Evolutionary conservation across 768 basidiomycete species (phyloP).

Genomic region (Sarcomyxa edulis): DNA sequence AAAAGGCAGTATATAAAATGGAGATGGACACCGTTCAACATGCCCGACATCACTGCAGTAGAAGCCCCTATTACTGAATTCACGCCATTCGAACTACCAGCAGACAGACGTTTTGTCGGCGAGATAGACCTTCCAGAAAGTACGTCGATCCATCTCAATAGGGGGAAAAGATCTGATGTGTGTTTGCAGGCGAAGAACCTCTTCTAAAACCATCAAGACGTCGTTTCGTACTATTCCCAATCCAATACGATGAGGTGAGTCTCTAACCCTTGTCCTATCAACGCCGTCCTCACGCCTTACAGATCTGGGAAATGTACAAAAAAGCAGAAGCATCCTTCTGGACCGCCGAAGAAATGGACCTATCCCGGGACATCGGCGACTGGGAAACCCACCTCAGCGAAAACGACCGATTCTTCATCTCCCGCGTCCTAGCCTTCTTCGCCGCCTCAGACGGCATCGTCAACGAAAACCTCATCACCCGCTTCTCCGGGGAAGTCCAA

Average conservation of each 20-base stretch:
- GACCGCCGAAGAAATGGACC: conserved; percentile 91
- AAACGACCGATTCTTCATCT: conserved; percentile 85
- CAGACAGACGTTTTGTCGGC: conserved; percentile 49
- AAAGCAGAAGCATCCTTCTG: conserved; percentile 92
- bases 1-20: too few species aligned
- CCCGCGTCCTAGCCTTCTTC: conserved; percentile 93
- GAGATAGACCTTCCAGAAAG: conserved; percentile 50
- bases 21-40: too few species aligned
- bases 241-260: conserved; percentile 84
- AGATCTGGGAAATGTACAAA: conserved; percentile 98
- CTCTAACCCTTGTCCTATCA: not conserved
- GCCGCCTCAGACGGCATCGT: conserved; percentile 95
- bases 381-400: conserved; percentile 80
- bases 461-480: conserved; percentile 92
- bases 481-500: conserved; percentile 91
- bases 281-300: not conserved
- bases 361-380: conserved; percentile 79
- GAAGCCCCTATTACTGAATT: too few species aligned
- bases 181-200: conserved; percentile 74
- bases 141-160: conserved; percentile 14
- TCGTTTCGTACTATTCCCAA: conserved; percentile 91
- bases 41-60: too few species aligned
- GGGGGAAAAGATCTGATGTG: too few species aligned
- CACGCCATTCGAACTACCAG: too few species aligned
- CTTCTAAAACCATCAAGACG: conserved; percentile 70